Evolutionary conservation across 2,329 filamentous ascomycete genomes (phyloP), one percentile per base, ranked within the genome.

Genomic region (Thermothelomyces thermophilus): DNA sequence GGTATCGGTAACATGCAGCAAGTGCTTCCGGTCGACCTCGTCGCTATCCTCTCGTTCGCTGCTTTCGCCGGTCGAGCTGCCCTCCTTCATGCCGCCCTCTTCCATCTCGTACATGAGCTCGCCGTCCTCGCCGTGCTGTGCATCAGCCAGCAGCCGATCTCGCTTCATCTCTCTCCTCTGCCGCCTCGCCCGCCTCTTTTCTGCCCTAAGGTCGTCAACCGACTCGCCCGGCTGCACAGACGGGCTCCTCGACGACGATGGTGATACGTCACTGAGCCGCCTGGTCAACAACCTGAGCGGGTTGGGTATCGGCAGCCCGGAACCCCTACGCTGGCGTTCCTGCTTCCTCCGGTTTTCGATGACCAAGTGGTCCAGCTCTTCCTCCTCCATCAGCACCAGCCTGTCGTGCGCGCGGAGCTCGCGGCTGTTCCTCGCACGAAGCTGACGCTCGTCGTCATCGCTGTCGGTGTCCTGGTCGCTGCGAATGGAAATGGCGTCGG

Each of bases 21-120:
- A 65, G 3, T 70, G 69, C 26, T 70, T 70, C 62, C 82, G 65
- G 67, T 82, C 70, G 64, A 80, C 61, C 65, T 83, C 70, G 60
- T 78, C 71, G 71, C 83, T 74, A 65, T 78, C 70, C 56, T 83
- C 72, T 56, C 80, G 70, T 60, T 84, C 70, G 72, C 76, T 82
- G 66, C 77, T 83, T 0, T 78, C 75, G 31, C 79, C 80, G 0
- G 80, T 82, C 5, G 72, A 73, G 63, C 78, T 86, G 47, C 84
- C 83, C 41, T 84, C 82, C 53, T 76, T 81, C 62, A 86, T 77
- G 2, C 75, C 79, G 1, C 89, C 88, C 63, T 90, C 85, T 67
- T 96, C 90, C 85, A 91, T 88, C 69, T 93, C 87, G 65, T 88
- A 90, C 83, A 95, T 87, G 61, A 94, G 72, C 65, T 83, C 80